Conservation (phyloP, 2,329 filamentous ascomycete species). For the Epichloe aotearoae region DNA sequence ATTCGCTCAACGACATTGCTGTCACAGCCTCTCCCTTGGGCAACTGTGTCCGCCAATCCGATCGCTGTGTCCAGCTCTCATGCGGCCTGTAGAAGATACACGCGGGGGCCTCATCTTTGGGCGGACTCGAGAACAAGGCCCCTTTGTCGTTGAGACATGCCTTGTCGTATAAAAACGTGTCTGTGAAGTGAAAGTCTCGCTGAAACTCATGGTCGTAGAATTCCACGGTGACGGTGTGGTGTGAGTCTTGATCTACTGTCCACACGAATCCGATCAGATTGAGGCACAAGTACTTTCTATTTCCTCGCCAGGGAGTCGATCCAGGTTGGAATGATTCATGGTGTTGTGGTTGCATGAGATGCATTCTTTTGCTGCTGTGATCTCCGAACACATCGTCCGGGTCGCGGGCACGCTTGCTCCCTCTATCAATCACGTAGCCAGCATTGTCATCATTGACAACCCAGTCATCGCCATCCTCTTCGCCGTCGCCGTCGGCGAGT, state of each 20-base stretch:
- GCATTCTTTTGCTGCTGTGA: constrained; percentile 34
- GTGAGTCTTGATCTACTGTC: constrained; percentile 90
- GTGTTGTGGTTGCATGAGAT: constrained; percentile 45
- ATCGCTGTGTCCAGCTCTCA: constrained; percentile 85
- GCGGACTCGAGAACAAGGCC: constrained; percentile 70
- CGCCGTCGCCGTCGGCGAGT: constrained; percentile 49
- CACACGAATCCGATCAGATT: constrained; percentile 92
- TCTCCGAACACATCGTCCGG: constrained; percentile 37
- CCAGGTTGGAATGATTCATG: constrained; percentile 88
- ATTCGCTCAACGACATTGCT: constrained; percentile 82
- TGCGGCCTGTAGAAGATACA: constrained; percentile 94
- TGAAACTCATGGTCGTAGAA: constrained; percentile 93
- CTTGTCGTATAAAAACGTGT: constrained; percentile 92
- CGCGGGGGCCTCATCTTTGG: constrained; percentile 52
- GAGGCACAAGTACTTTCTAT: constrained; percentile 82
- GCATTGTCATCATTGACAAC: constrained; percentile 92
- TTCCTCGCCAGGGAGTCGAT: constrained; percentile 89
- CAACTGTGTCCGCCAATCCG: constrained; percentile 82
- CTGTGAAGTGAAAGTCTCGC: constrained; percentile 93
- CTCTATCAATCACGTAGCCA: constrained; percentile 56
- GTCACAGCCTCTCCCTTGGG: constrained; percentile 76
- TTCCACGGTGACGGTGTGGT: constrained; percentile 89
- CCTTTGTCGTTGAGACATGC: constrained; percentile 82
- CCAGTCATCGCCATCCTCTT: constrained; percentile 60
- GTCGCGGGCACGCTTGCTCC: constrained; percentile 35